Evolutionary conservation across 2,329 filamentous ascomycete species (phyloP).

Genomic region (Scedosporium aurantiacum): DNA sequence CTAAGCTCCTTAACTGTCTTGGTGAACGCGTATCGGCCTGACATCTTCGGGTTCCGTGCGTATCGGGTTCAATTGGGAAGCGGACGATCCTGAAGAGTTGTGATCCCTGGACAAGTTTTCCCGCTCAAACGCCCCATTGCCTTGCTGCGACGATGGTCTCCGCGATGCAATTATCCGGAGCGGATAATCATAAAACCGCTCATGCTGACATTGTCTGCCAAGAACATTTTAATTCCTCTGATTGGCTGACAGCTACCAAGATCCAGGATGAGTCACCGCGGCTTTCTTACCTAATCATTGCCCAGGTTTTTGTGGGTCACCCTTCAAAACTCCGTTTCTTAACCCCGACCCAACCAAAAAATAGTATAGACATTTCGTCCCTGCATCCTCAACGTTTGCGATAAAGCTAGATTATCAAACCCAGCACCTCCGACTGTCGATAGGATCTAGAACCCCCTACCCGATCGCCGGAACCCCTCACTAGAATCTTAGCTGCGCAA

Average conservation of each 20-base stretch:
- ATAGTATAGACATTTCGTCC: background rate
- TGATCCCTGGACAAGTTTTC: background rate
- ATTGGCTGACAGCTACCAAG: too few relatives aligned
- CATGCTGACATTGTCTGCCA: background rate
- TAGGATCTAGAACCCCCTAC: background rate
- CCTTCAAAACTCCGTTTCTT: background rate
- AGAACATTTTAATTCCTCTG: too few relatives aligned
- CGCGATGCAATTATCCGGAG: too few relatives aligned
- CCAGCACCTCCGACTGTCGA: background rate
- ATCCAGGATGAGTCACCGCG: too few relatives aligned
- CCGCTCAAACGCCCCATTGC: background rate
- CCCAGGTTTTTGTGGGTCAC: background rate
- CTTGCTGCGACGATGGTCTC: too few relatives aligned
- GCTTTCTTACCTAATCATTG: background rate
- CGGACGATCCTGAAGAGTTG: background rate
- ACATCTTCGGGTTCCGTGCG: constrained; percentile 48
- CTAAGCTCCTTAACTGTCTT: constrained; percentile 87
- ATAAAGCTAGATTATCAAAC: background rate
- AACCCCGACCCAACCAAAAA: constrained; percentile 1
- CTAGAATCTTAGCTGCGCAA: background rate
- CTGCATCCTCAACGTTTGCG: background rate
- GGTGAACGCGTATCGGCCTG: constrained; percentile 83
- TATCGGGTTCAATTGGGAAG: background rate
- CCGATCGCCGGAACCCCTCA: too few relatives aligned
- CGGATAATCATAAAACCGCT: too few relatives aligned